Conservation (phyloP, 202 grass and related monocot genomes). For the Bolboschoenoplectus hybrid region DNA sequence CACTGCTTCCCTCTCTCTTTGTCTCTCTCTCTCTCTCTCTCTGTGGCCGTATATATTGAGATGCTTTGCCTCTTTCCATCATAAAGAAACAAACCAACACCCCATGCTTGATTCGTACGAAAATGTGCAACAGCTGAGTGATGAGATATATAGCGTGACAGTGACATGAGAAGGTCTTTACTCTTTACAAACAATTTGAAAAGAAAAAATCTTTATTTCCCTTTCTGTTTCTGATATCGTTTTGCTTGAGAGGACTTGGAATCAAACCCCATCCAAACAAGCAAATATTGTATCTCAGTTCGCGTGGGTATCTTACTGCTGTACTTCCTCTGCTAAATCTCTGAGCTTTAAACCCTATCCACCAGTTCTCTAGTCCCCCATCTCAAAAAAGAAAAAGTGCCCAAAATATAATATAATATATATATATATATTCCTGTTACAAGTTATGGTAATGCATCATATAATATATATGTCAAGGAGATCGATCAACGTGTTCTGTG, state of each 20-base stretch:
- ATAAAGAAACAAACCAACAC: slow-evolving; percentile 12
- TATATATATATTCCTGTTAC: not conserved
- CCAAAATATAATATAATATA: too few relatives aligned
- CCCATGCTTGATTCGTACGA: slow-evolving; percentile 17
- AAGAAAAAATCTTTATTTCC: slow-evolving; percentile 19
- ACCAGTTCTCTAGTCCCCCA: not conserved
- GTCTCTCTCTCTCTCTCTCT: not conserved
- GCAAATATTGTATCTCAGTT: not conserved
- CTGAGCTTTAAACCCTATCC: slow-evolving; percentile 38
- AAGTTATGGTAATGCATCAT: not conserved
- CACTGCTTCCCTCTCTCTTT: not conserved
- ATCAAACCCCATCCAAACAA: not conserved
- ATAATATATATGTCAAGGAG: not conserved
- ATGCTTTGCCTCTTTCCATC: slow-evolving; percentile 36
- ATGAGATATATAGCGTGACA: not conserved
- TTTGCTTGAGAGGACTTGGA: not conserved
- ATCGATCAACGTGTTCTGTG: not conserved
- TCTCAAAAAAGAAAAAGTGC: not conserved
- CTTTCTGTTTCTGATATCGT: not conserved
- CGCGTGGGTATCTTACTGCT: slow-evolving; percentile 49
- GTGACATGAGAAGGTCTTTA: not conserved
- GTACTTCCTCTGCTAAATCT: slow-evolving; percentile 36
- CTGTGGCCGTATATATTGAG: not conserved
- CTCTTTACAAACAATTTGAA: too few relatives aligned
- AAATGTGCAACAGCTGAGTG: not conserved